phyloP scores from a whole-genome alignment of 129 eudicot genomes.

The Tagetes erecta region DNA sequence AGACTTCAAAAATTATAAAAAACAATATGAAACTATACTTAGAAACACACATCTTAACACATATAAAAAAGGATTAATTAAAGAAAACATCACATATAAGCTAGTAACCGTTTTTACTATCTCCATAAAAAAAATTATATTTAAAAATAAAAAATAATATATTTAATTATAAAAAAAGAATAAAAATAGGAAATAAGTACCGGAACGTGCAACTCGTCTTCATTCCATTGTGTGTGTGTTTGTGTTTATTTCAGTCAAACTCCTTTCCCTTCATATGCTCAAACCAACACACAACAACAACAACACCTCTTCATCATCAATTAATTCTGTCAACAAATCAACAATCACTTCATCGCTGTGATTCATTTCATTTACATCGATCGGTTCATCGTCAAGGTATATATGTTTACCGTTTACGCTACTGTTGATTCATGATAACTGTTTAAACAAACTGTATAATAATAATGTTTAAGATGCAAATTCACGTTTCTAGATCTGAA shows the following conservation, averaged over 20 bases:
- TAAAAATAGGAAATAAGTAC: constrained; percentile 17
- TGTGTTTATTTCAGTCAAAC: constrained; percentile 28
- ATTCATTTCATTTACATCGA: background rate
- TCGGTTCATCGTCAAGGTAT: constrained; percentile 19
- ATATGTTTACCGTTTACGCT: background rate
- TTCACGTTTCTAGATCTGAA: constrained; percentile 30
- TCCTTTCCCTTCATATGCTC: constrained; percentile 29
- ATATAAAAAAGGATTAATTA: background rate
- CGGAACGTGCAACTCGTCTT: constrained; percentile 27
- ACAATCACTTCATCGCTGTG: background rate
- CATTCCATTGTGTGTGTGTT: constrained; percentile 10
- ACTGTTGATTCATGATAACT: constrained; percentile 2
- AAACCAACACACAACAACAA: constrained; percentile 26
- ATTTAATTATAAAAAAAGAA: background rate
- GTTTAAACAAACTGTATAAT: too few species aligned
- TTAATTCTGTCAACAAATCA: too few species aligned
- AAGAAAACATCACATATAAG: background rate
- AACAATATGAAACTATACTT: background rate
- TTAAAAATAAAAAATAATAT: background rate
- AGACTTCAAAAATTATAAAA: too few species aligned
- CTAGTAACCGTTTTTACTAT: background rate
- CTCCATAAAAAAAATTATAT: background rate
- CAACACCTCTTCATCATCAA: too few species aligned
- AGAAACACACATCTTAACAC: background rate
- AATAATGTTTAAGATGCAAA: background rate